Evolutionary conservation across 2,329 filamentous ascomycete genomes (phyloP).

Genomic region (Aspergillus amoenus): DNA sequence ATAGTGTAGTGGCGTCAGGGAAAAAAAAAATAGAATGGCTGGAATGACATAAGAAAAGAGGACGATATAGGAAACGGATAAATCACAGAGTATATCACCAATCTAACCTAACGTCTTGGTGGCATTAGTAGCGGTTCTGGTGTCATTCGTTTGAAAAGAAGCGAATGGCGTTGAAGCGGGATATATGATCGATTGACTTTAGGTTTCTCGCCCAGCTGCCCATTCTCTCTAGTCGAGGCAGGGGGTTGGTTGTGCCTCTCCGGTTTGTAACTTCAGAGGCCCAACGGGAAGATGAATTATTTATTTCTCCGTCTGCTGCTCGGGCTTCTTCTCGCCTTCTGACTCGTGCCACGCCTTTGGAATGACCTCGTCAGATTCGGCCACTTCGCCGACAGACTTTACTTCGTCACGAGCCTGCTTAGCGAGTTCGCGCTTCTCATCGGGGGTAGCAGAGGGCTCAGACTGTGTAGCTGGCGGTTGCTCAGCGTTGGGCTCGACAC

Average conservation of each 20-base stretch:
- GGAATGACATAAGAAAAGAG: background rate
- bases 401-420: slow-evolving; percentile 24
- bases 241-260: too few relatives aligned
- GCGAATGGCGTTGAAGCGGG: background rate
- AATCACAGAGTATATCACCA: background rate
- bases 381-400: slow-evolving; percentile 24
- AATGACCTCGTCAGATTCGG: slow-evolving; percentile 47
- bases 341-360: slow-evolving; percentile 53
- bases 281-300: background rate
- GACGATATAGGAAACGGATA: background rate
- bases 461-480: slow-evolving; percentile 23
- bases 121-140: background rate
- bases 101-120: background rate
- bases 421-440: slow-evolving; percentile 26
- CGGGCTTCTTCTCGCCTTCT: slow-evolving; percentile 23
- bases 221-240: too few relatives aligned
- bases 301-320: slow-evolving; percentile 21
- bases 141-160: background rate
- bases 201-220: background rate
- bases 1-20: background rate
- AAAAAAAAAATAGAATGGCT: background rate
- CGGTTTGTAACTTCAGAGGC: background rate
- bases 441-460: slow-evolving; percentile 24
- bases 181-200: background rate
- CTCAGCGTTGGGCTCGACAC: slow-evolving; percentile 29